Evolutionary conservation across 2,329 filamentous ascomycete genomes (phyloP), one percentile per base, ranked within the genome.

Genomic region (Juglanconis juglandina): DNA sequence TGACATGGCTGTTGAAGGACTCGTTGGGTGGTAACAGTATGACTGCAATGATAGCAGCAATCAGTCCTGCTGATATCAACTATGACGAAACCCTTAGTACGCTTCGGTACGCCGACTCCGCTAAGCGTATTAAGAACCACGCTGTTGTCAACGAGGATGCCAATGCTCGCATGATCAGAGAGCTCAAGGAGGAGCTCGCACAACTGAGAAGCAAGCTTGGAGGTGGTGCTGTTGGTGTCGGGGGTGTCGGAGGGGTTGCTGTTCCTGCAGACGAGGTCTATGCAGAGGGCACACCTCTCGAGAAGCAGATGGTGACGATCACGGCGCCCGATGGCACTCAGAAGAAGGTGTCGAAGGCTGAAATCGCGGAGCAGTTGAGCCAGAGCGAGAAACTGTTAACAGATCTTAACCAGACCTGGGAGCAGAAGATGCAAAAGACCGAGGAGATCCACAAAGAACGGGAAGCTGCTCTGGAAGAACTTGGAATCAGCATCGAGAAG

Each of bases 61-160:
- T 99, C 71, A 97, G 93, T 70, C 95, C 95, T 4, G 95, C 95
- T 58, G 95, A 99, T 75, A 98, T 98, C 79, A 99, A 99, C 76
- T 98, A 96, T 71, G 95, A 99, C 66, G 95, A 99, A 76, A 99
- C 96, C 0, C 81, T 99, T 17, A 95, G 93, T 72, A 99, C 95
- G 1, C 81, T 99, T 34, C 87, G 96, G 70, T 99, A 99, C 75
- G 95, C 96, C 59, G 94, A 99, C 72, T 97, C 92, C 7, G 95
- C 95, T 33, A 99, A 99, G 79, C 88, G 95, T 68, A 99, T 99
- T 83, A 98, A 98, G 91, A 99, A 99, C 78, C 95, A 99, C 74
- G 95, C 95, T 60, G 95, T 99, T 54, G 90, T 99, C 74, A 99
- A 99, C 79, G 95, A 99, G 74, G 95, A 99, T 76, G 94, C 95